phyloP scores from a whole-genome alignment of 163 green algal genomes.

The Picocystis sp. region DNA sequence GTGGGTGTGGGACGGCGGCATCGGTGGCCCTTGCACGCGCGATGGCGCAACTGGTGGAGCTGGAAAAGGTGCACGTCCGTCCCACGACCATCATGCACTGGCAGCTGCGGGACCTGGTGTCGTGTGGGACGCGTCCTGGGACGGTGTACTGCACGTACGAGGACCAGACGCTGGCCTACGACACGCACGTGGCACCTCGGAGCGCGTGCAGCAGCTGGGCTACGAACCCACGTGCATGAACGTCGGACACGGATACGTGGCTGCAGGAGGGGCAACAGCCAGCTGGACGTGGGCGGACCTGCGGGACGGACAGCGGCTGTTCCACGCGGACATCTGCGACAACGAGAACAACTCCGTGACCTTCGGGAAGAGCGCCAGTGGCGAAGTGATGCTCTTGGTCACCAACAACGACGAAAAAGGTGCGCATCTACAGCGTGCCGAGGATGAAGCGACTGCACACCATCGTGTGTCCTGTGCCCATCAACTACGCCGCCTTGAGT shows the following conservation, averaged over 20 bases:
- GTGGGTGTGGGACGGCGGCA: too few species aligned
- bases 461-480: conserved; percentile 25
- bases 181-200: conserved; percentile 3
- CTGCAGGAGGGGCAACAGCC: conserved; percentile 34
- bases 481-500: conserved; percentile 54
- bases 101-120: conserved; percentile 64
- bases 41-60: too few species aligned
- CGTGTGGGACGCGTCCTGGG: conserved; percentile 12
- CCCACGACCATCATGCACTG: conserved; percentile 50
- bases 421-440: conserved; percentile 33
- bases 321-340: conserved; percentile 21
- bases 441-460: conserved; percentile 15
- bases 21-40: too few species aligned
- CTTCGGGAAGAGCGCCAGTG: conserved; percentile 28
- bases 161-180: conserved; percentile 15
- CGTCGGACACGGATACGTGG: conserved; percentile 33
- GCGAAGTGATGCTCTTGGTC: conserved; percentile 37
- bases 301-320: conserved; percentile 3
- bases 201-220: conserved; percentile 20
- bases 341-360: conserved; percentile 63
- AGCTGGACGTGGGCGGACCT: conserved; percentile 31
- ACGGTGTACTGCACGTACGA: conserved; percentile 10
- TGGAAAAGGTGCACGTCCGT: neutral
- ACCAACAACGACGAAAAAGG: conserved; percentile 52
- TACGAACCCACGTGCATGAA: conserved; percentile 50